Percentiles rank a stretch among this genome's conserved stretches.
These are phyloP conservation scores for Chamaecrista fasciculata DNA, from an alignment of 306 rosid species.

Conservation along the genomic window DNA sequence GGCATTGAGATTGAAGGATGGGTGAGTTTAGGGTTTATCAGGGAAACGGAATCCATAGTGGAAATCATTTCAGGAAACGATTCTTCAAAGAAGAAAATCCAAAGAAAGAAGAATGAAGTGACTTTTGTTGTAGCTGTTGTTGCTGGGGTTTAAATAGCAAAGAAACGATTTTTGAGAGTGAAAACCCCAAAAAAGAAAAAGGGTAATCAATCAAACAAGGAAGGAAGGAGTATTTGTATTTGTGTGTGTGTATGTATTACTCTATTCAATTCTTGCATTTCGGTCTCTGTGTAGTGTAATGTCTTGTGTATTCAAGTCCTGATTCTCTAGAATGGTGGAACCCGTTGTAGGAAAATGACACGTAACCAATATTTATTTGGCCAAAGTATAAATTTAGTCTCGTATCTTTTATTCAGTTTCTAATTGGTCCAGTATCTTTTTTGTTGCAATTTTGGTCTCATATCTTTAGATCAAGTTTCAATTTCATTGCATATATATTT, in stretches of 20 bases:
- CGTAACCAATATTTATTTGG: neutral
- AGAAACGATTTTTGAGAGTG: neutral
- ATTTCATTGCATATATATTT: no score
- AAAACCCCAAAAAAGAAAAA: neutral
- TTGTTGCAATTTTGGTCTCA: no score
- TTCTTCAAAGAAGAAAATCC: neutral
- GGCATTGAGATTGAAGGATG: constrained; percentile 21
- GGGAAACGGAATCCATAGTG: constrained; percentile 58
- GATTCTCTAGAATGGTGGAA: neutral
- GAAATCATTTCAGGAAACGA: constrained; percentile 38
- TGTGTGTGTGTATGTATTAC: no score
- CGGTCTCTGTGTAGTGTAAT: no score
- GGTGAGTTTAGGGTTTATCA: constrained; percentile 56
- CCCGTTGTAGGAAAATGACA: neutral
- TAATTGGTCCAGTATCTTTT: no score
- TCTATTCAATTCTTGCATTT: no score
- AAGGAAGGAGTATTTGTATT: neutral
- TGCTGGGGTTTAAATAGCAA: neutral
- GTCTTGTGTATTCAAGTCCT: neutral
- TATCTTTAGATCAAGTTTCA: no score
- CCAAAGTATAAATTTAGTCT: no score
- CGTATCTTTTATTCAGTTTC: no score
- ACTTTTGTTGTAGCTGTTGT: constrained; percentile 9
- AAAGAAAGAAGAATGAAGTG: neutral
- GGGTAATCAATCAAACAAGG: no score